Percentiles rank a stretch among this genome's conserved stretches.
phyloP scores from a whole-genome alignment of 345 rosid genomes.

The Eucalyptus cloeziana region DNA sequence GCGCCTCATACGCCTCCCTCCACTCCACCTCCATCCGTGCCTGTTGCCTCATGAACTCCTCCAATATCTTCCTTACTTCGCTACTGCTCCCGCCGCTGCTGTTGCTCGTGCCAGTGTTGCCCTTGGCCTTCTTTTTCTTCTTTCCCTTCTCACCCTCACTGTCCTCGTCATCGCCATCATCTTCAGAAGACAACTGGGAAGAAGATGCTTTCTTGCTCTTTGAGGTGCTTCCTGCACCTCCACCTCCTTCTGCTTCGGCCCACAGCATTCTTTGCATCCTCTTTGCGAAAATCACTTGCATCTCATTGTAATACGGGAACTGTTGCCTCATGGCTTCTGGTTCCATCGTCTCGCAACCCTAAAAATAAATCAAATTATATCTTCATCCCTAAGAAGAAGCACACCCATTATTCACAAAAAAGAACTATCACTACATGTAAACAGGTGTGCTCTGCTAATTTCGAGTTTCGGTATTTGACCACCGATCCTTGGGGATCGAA shows the following conservation, averaged over 20 bases:
- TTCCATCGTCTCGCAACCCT: slow-evolving; percentile 92
- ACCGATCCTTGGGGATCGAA: background rate
- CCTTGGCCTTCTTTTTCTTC: slow-evolving; percentile 38
- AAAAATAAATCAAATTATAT: background rate
- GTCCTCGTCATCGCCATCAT: slow-evolving; percentile 60
- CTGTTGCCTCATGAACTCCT: slow-evolving; percentile 82
- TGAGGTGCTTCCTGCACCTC: slow-evolving; percentile 28
- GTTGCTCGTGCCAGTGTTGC: slow-evolving; percentile 1
- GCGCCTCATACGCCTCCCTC: slow-evolving; percentile 69
- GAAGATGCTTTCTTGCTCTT: slow-evolving; percentile 24
- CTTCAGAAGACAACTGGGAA: slow-evolving; percentile 56
- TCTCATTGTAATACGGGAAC: slow-evolving; percentile 70
- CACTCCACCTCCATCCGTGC: slow-evolving; percentile 71
- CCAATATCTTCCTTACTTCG: slow-evolving; percentile 42
- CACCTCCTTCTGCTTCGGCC: slow-evolving; percentile 61
- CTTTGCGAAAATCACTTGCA: slow-evolving; percentile 47
- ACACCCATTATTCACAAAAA: background rate
- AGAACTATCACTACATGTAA: background rate
- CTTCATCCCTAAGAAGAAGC: background rate
- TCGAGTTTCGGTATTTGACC: background rate
- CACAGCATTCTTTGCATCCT: slow-evolving; percentile 74
- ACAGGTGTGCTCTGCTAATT: background rate
- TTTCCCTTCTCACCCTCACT: slow-evolving; percentile 31
- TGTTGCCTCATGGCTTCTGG: slow-evolving; percentile 64
- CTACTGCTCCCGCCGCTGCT: background rate